These are phyloP conservation scores for Craspedostauros australis DNA, from an alignment of 108 stramenopile genomes.

Conservation along the genomic window DNA sequence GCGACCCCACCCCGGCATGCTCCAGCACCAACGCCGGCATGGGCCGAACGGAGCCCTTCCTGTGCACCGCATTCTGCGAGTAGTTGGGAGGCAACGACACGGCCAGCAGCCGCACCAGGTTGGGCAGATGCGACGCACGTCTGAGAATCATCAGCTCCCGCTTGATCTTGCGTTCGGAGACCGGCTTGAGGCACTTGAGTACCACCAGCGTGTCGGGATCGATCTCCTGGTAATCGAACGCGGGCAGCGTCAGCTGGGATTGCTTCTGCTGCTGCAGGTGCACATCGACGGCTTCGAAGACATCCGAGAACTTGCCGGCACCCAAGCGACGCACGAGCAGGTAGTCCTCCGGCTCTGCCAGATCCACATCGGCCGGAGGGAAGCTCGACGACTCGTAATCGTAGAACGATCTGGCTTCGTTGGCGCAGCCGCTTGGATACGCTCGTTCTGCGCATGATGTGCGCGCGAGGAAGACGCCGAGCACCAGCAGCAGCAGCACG, in stretches of 20 bases:
- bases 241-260: neutral
- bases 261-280: slow-evolving; percentile 2
- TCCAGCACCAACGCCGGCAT: slow-evolving; percentile 81
- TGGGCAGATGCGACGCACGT: slow-evolving; percentile 61
- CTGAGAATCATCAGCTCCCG: slow-evolving; percentile 68
- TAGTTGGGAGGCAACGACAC: slow-evolving; percentile 30
- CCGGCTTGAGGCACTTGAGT: slow-evolving; percentile 76
- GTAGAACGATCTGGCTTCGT: slow-evolving; percentile 34
- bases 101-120: slow-evolving; percentile 55
- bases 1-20: slow-evolving; percentile 72
- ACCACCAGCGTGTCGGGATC: slow-evolving; percentile 39
- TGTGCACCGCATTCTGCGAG: neutral
- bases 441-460: slow-evolving; percentile 37
- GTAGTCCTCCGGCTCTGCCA: slow-evolving; percentile 39
- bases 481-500: too few species aligned
- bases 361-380: slow-evolving; percentile 26
- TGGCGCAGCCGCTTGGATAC: slow-evolving; percentile 50
- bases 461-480: too few species aligned
- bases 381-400: slow-evolving; percentile 43
- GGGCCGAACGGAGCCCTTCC: slow-evolving; percentile 20
- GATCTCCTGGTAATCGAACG: neutral
- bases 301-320: slow-evolving; percentile 83
- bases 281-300: slow-evolving; percentile 78
- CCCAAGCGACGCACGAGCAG: slow-evolving; percentile 56
- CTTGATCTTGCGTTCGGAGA: slow-evolving; percentile 78